Conservation (phyloP, 148 eudicot genomes). For the Amaranthus cruentus region DNA sequence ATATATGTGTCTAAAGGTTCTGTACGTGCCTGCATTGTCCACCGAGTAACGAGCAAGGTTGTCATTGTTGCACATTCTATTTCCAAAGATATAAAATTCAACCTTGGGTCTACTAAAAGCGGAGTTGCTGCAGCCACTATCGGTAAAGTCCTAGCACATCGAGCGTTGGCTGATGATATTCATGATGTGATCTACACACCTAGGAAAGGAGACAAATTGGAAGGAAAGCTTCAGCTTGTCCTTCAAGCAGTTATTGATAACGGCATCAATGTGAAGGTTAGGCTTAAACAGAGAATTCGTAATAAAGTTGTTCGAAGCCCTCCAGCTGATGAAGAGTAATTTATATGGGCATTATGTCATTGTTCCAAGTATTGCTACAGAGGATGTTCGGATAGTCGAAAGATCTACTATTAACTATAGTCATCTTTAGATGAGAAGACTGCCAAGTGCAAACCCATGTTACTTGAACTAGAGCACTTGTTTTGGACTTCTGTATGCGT, state of each 20-base stretch:
- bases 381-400: too few species aligned
- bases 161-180: constrained; percentile 80
- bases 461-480: too few species aligned
- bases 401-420: too few species aligned
- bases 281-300: constrained; percentile 58
- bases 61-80: constrained; percentile 92
- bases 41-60: constrained; percentile 88
- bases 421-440: too few species aligned
- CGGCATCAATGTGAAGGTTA: constrained; percentile 65
- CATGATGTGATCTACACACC: constrained; percentile 77
- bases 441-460: too few species aligned
- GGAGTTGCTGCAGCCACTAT: constrained; percentile 62
- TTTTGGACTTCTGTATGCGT: too few species aligned
- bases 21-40: constrained; percentile 83
- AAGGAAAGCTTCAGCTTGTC: constrained; percentile 74
- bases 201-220: constrained; percentile 72
- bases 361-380: background rate
- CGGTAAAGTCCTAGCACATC: constrained; percentile 66
- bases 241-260: constrained; percentile 53
- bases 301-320: constrained; percentile 24
- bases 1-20: constrained; percentile 71
- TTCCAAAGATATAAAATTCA: constrained; percentile 85
- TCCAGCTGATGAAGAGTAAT: background rate
- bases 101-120: constrained; percentile 61
- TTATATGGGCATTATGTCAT: background rate